These are phyloP conservation scores for Podospora pseudoanserina DNA, from an alignment of 495 filamentous ascomycete species.

Conservation along the genomic window DNA sequence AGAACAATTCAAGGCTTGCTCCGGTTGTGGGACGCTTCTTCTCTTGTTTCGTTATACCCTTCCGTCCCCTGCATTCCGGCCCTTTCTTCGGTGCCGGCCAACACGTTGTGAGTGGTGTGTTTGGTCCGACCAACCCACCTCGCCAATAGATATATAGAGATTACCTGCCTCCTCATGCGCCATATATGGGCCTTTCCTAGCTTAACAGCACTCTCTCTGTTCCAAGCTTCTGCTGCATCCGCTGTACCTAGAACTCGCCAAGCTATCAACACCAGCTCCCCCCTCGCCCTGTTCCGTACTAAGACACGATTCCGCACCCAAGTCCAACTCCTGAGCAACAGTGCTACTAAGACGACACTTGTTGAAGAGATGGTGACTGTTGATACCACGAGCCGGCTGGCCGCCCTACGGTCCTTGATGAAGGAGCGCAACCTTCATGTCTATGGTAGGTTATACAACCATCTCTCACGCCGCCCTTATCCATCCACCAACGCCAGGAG, in stretches of 20 bases:
- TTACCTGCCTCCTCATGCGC: slow-evolving; percentile 23
- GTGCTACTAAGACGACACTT: not conserved
- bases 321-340: not conserved
- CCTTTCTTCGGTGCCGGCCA: not conserved
- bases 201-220: slow-evolving; percentile 13
- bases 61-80: not conserved
- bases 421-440: slow-evolving; percentile 80
- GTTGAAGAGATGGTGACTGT: slow-evolving; percentile 74
- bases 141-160: not conserved
- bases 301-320: slow-evolving; percentile 12
- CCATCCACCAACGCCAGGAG: not conserved
- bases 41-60: not conserved
- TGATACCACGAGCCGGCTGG: slow-evolving; percentile 73
- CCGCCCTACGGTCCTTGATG: slow-evolving; percentile 81
- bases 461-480: not conserved
- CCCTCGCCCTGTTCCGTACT: slow-evolving; percentile 14
- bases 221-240: slow-evolving; percentile 16
- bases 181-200: slow-evolving; percentile 27
- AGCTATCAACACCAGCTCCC: slow-evolving; percentile 8
- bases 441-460: slow-evolving; percentile 62
- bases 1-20: not conserved
- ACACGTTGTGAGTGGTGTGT: not conserved
- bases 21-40: not conserved
- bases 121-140: not conserved
- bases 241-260: slow-evolving; percentile 9